Base-by-base conservation (phyloP, 1,139 yeast species). In the Suhomyces bolitotheri region DNA sequence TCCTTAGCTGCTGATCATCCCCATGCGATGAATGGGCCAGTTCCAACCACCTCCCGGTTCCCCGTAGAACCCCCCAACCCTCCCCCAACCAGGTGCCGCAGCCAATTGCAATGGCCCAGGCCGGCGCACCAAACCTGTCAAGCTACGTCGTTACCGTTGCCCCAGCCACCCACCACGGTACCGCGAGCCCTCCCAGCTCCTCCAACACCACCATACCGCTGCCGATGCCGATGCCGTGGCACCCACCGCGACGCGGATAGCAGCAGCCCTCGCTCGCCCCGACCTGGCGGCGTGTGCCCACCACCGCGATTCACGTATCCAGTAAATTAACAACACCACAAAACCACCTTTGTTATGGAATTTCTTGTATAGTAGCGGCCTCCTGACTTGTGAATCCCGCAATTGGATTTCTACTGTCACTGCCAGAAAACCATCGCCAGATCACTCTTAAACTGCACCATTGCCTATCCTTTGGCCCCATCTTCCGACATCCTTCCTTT, bases 281-380 rank as follows among this genome's bases (percentile, higher is more conserved):
- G 9, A 15, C 35, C 30, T 19, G 19, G 22, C 35, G 26, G 27
- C 25, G 30, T 26, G 22, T 24, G 21, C 29, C 16, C 22, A 16
- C 26, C 25, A 12, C 31, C 20, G 15, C 30, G n/a, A 14, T 31
- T 19, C 32, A 34, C 39, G 32, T 22, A 27, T 32, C 33, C 30
- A 33, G 40, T 34, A 37, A 37, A 37, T 37, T 37, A 29, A 37
- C 40, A 37, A 37, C 40, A 38, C 40, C 40, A 36, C 40, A 36
- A 36, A 36, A 25, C 25, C 39, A 32, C 33, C 19, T 36, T 36
- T 36, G 40, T 36, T 36, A 29, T 27, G 40, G 33, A 19, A 35
- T 35, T 35, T 17, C 39, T 36, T 29, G 33, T 36, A 36, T 36
- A 28, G 39, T 36, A 32, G 36, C 29, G 26, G 20, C 24, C 29